Conservation (phyloP, 345 rosid genomes). For the Conringia planisiliqua region DNA sequence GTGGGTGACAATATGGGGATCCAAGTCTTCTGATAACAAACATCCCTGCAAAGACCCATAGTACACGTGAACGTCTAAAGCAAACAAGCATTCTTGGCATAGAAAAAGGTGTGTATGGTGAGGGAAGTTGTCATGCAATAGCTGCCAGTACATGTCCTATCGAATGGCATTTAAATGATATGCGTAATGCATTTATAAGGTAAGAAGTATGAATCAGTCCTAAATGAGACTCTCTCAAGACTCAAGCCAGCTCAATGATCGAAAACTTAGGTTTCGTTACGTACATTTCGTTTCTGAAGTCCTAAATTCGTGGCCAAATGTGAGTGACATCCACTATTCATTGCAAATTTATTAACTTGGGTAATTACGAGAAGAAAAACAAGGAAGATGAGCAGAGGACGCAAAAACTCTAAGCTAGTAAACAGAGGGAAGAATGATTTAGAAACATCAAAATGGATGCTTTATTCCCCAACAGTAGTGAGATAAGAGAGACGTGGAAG, state of each 20-base stretch:
- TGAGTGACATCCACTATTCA: background rate
- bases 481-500: background rate
- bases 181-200: background rate
- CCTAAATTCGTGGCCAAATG: background rate
- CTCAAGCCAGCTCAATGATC: background rate
- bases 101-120: background rate
- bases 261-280: background rate
- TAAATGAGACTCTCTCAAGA: background rate
- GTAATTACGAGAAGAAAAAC: background rate
- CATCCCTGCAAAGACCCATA: slow-evolving; percentile 29
- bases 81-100: background rate
- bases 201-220: background rate
- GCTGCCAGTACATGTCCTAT: background rate
- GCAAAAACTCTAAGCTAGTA: background rate
- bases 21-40: slow-evolving; percentile 42
- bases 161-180: background rate
- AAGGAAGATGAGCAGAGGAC: background rate
- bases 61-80: slow-evolving; percentile 16
- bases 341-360: background rate
- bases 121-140: background rate
- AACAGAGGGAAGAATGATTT: background rate
- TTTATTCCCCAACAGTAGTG: background rate
- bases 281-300: background rate
- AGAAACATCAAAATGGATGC: background rate
- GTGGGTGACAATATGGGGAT: slow-evolving; percentile 55